A percentile compares a stretch with the other conserved stretches of the same genome.
These are phyloP conservation scores for Kernera saxatilis DNA, from an alignment of 345 rosid species.

Conservation along the genomic window DNA sequence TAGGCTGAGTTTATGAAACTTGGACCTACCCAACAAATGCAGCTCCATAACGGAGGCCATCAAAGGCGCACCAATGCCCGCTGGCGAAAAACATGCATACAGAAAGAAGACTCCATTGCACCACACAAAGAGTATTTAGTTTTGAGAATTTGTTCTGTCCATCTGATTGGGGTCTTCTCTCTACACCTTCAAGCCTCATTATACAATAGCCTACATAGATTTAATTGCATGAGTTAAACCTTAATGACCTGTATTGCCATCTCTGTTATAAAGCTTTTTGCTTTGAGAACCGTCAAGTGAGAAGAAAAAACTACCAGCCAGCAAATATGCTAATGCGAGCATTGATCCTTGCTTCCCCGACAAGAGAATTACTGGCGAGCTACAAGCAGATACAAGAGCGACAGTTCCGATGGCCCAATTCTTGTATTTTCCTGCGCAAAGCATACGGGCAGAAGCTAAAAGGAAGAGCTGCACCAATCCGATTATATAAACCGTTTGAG, in stretches of 20 bases:
- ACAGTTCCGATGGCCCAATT: slow-evolving; percentile 38
- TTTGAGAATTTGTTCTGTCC: slow-evolving; percentile 22
- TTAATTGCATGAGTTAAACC: slow-evolving; percentile 6
- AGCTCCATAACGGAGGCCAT: slow-evolving; percentile 92
- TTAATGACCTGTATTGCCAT: not conserved
- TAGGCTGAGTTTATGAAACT: not conserved
- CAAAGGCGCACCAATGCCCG: slow-evolving; percentile 99
- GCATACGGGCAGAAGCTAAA: slow-evolving; percentile 33
- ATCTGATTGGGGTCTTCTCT: slow-evolving; percentile 24
- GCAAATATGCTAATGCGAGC: slow-evolving; percentile 54
- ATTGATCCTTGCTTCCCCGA: slow-evolving; percentile 85
- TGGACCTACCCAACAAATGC: slow-evolving; percentile 87
- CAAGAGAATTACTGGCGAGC: slow-evolving; percentile 65
- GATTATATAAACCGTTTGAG: slow-evolving; percentile 47
- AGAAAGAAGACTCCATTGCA: slow-evolving; percentile 81
- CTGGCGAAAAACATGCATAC: slow-evolving; percentile 78
- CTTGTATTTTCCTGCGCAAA: slow-evolving; percentile 22
- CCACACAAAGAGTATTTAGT: slow-evolving; percentile 55
- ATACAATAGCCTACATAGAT: slow-evolving; percentile 76
- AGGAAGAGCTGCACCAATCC: slow-evolving; percentile 57
- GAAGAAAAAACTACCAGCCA: slow-evolving; percentile 50
- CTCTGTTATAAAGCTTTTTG: not conserved
- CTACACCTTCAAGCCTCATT: slow-evolving; percentile 50
- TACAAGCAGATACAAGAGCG: slow-evolving; percentile 64
- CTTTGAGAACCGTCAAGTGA: not conserved